Evolutionary conservation across 306 rosid species (phyloP).

Genomic region (Sophora flavescens): DNA sequence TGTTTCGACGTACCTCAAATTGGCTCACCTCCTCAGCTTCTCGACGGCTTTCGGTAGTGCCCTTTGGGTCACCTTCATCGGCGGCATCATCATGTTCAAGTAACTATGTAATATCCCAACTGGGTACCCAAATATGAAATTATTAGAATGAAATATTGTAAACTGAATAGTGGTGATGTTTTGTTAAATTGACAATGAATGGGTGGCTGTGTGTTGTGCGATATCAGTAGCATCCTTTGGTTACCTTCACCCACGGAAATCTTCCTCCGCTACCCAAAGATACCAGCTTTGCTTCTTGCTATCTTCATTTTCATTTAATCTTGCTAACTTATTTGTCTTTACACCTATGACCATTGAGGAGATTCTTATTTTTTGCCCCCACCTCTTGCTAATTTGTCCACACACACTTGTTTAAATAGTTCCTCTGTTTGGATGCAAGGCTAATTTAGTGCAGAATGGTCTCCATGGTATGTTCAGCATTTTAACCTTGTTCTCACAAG

Average conservation of each 20-base stretch:
- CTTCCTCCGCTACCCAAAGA: constrained; percentile 71
- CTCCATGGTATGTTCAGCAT: not conserved
- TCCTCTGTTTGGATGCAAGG: constrained; percentile 10
- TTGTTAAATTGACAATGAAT: not conserved
- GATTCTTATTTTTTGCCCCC: constrained; percentile 8
- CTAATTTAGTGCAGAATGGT: not conserved
- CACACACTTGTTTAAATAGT: too few relatives aligned
- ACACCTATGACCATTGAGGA: constrained; percentile 99
- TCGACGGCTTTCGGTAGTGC: constrained; percentile 91
- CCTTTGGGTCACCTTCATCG: constrained; percentile 97
- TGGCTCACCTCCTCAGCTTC: constrained; percentile 91
- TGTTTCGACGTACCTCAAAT: constrained; percentile 73
- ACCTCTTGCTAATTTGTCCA: not conserved
- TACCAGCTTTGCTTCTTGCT: constrained; percentile 96
- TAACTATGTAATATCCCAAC: constrained; percentile 54
- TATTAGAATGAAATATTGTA: too few relatives aligned
- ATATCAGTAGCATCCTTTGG: constrained; percentile 81
- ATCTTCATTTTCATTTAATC: constrained; percentile 84
- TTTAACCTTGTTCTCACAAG: not conserved
- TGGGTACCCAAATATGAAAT: not conserved
- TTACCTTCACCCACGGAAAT: constrained; percentile 92
- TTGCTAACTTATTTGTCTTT: constrained; percentile 85
- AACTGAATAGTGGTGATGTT: too few relatives aligned
- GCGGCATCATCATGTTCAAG: constrained; percentile 99
- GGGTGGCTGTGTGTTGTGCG: constrained; percentile 76